A percentile compares a stretch with the other conserved stretches of the same genome.
phyloP scores from a whole-genome alignment of 2,329 filamentous ascomycete species.

The Cercospora sp. region DNA sequence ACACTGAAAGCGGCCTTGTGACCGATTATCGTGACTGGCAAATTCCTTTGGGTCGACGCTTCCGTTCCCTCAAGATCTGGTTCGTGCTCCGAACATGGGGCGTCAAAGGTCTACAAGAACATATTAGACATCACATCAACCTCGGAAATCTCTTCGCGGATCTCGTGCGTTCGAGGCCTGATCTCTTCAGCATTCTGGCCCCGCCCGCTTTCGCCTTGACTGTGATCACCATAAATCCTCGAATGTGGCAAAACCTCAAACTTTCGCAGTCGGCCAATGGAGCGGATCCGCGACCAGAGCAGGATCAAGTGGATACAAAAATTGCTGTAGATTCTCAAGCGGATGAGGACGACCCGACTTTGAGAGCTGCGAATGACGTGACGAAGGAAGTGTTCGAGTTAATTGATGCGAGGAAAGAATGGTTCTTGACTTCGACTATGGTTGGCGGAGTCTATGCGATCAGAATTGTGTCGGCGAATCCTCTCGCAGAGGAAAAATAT shows the following conservation, averaged over 20 bases:
- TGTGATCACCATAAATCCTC: constrained; percentile 66
- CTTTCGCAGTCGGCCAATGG: constrained; percentile 35
- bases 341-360: constrained; percentile 41
- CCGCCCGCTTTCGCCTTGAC: constrained; percentile 76
- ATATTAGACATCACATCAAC: constrained; percentile 68
- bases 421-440: constrained; percentile 79
- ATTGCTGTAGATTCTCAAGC: not conserved
- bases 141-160: constrained; percentile 70
- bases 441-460: constrained; percentile 76
- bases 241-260: constrained; percentile 32
- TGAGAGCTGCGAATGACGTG: constrained; percentile 62
- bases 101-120: constrained; percentile 69
- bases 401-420: constrained; percentile 71
- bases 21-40: constrained; percentile 98
- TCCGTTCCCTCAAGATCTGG: constrained; percentile 90
- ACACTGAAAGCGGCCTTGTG: constrained; percentile 77
- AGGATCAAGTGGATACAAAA: constrained; percentile 32
- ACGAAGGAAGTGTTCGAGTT: constrained; percentile 75
- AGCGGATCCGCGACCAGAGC: constrained; percentile 33
- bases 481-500: constrained; percentile 69
- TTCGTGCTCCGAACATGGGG: constrained; percentile 87
- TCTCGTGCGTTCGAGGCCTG: constrained; percentile 59
- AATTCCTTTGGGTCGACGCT: constrained; percentile 85
- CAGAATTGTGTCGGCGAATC: constrained; percentile 73
- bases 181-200: constrained; percentile 75